phyloP scores from a whole-genome alignment of 75 land plant species.

The Cryptomeria japonica region DNA sequence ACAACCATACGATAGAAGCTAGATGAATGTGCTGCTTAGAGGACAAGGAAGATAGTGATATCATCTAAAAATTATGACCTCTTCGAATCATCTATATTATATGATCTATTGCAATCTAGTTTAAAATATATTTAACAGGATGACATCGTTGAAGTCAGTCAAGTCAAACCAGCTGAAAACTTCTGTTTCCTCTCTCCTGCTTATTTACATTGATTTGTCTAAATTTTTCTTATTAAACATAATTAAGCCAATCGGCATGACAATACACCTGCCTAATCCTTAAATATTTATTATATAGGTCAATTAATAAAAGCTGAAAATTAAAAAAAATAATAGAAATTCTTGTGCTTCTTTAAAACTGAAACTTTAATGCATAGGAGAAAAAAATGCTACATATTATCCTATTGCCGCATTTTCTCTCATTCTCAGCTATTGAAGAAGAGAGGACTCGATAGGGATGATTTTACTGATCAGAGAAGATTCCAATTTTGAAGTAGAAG shows the following conservation, averaged over 20 bases:
- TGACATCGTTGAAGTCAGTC: background rate
- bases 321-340: too few species aligned
- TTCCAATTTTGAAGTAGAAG: too few species aligned
- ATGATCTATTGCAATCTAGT: background rate
- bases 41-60: background rate
- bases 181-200: background rate
- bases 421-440: too few species aligned
- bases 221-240: background rate
- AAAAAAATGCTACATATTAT: too few species aligned
- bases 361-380: too few species aligned
- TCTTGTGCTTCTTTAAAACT: too few species aligned
- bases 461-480: too few species aligned
- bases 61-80: background rate
- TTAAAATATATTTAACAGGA: background rate
- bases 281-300: too few species aligned
- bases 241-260: background rate
- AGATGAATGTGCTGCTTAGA: too few species aligned
- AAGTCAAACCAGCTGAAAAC: background rate
- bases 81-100: background rate
- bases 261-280: background rate
- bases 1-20: background rate
- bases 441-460: too few species aligned
- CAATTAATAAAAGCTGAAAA: too few species aligned
- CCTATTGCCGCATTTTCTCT: too few species aligned
- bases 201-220: background rate